Evolutionary conservation across 768 basidiomycete species (phyloP).

Genomic region (Auricularia sp.): DNA sequence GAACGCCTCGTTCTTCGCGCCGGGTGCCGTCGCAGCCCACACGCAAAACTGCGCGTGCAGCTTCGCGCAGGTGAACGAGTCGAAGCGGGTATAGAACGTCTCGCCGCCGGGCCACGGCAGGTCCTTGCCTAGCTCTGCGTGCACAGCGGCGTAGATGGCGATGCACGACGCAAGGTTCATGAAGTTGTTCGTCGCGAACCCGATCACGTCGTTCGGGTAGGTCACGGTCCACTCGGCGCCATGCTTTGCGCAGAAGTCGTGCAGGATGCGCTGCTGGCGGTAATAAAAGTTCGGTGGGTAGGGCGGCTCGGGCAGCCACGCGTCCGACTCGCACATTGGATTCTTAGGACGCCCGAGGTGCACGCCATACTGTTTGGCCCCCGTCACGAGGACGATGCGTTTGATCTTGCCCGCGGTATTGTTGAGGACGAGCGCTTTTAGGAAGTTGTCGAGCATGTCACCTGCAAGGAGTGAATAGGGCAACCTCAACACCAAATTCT

Average conservation of each 20-base stretch:
- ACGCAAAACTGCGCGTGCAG: not conserved
- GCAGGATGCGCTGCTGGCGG: not conserved
- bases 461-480: not conserved
- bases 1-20: slow-evolving; percentile 1
- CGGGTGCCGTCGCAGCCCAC: not conserved
- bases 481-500: not conserved
- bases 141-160: not conserved
- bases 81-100: slow-evolving; percentile 1
- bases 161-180: not conserved
- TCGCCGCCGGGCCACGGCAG: not conserved
- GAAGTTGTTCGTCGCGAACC: not conserved
- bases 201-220: slow-evolving; percentile 2
- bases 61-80: not conserved
- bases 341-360: not conserved
- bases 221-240: not conserved
- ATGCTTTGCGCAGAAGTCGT: not conserved
- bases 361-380: slow-evolving; percentile 1
- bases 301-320: not conserved
- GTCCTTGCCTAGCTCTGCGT: not conserved
- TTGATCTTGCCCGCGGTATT: not conserved
- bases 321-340: not conserved
- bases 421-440: not conserved
- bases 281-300: slow-evolving; percentile 3
- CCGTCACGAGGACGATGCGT: not conserved
- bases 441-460: slow-evolving; percentile 1